Conservation (phyloP, 2,329 filamentous ascomycete genomes). For the Ophiostoma sp. region DNA sequence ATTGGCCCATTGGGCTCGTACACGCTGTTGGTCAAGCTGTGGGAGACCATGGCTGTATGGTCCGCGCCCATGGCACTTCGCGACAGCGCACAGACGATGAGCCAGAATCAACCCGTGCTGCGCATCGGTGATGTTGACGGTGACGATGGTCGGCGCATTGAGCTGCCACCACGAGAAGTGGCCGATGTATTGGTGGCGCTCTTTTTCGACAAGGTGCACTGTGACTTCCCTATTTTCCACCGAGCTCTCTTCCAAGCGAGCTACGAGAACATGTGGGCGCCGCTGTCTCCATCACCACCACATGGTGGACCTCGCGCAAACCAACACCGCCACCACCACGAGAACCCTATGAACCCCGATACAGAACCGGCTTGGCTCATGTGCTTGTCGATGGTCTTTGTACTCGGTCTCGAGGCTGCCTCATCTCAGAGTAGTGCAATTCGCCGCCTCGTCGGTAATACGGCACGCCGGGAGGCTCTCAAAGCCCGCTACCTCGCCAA, state of each 20-base stretch:
- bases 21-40: conserved; percentile 27
- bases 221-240: conserved; percentile 30
- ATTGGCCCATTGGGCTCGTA: conserved; percentile 30
- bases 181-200: conserved; percentile 28
- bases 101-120: neutral
- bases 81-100: conserved; percentile 24
- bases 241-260: conserved; percentile 29
- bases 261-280: conserved; percentile 29
- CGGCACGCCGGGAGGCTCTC: conserved; percentile 20
- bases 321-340: neutral
- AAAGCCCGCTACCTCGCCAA: conserved; percentile 26
- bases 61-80: conserved; percentile 6
- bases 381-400: conserved; percentile 32
- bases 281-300: neutral
- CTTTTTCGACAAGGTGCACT: conserved; percentile 30
- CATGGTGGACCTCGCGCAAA: neutral
- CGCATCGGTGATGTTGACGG: neutral
- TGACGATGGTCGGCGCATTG: neutral
- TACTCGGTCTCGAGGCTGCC: conserved; percentile 28
- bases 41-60: conserved; percentile 26
- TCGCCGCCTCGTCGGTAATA: conserved; percentile 19
- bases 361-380: conserved; percentile 31
- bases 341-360: neutral
- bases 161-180: conserved; percentile 29
- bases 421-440: conserved; percentile 15